Conservation (phyloP, 2,329 filamentous ascomycete genomes). For the Cercospora janseana region DNA sequence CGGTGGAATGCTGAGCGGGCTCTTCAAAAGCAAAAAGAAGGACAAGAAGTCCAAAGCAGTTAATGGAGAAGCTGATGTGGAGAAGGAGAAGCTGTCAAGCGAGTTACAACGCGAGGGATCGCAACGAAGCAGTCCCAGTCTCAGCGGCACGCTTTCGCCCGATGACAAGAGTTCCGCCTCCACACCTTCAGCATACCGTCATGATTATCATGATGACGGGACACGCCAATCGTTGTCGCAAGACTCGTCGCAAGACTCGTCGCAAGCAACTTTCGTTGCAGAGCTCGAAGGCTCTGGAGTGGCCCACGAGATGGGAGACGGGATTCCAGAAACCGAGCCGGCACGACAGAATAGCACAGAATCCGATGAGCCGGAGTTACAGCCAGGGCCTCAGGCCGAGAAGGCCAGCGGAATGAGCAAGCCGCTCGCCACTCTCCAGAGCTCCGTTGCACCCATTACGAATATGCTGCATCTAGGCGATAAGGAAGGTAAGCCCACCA, state of each 20-base stretch:
- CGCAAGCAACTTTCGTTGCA: constrained; percentile 31
- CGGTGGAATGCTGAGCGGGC: constrained; percentile 67
- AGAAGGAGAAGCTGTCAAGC: constrained; percentile 35
- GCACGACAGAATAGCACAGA: constrained; percentile 8
- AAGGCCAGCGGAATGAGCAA: constrained; percentile 25
- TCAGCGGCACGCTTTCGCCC: constrained; percentile 28
- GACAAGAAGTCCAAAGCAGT: constrained; percentile 59
- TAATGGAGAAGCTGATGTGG: constrained; percentile 28
- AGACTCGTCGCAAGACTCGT: constrained; percentile 19
- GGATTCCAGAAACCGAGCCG: constrained; percentile 25
- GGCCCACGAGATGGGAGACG: constrained; percentile 40
- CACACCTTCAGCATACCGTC: constrained; percentile 6
- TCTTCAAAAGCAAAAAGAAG: constrained; percentile 66
- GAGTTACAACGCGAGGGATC: constrained; percentile 31
- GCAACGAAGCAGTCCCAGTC: constrained; percentile 24
- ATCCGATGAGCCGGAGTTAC: constrained; percentile 11
- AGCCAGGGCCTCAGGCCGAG: constrained; percentile 16
- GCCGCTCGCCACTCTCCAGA: constrained; percentile 20
- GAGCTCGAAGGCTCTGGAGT: constrained; percentile 41
- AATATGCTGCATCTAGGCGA: constrained; percentile 46
- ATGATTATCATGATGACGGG: constrained; percentile 12
- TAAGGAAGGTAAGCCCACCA: constrained; percentile 51
- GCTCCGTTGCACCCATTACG: constrained; percentile 37
- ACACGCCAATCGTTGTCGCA: constrained; percentile 18
- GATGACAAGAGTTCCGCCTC: constrained; percentile 22